Evolutionary conservation across 768 basidiomycete species (phyloP).

Genomic region (Pisolithus microcarpus): DNA sequence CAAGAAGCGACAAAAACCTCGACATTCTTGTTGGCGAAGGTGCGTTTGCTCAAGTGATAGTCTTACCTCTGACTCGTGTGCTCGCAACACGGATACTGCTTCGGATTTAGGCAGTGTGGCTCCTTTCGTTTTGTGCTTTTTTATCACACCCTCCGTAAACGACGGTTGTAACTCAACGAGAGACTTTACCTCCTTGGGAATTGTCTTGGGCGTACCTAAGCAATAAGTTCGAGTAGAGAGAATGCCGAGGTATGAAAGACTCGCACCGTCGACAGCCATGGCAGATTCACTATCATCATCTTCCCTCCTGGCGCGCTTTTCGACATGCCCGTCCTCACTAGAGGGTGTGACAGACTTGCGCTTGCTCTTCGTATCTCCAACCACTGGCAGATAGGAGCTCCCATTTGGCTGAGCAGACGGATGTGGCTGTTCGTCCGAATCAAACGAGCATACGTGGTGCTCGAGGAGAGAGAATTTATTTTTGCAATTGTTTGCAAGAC

Average conservation of each 20-base stretch:
- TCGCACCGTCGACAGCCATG: constrained; percentile 39
- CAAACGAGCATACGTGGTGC: constrained; percentile 60
- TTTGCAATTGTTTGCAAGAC: constrained; percentile 58
- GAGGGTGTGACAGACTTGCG: constrained; percentile 46
- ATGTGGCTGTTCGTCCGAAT: constrained; percentile 25
- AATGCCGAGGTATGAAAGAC: constrained; percentile 24
- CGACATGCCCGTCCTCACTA: constrained; percentile 42
- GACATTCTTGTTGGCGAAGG: constrained; percentile 2
- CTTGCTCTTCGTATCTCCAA: constrained; percentile 30
- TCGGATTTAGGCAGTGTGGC: constrained; percentile 31
- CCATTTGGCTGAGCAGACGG: constrained; percentile 13
- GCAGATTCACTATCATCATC: constrained; percentile 29
- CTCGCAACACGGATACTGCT: constrained; percentile 38
- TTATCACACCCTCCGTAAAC: constrained; percentile 12
- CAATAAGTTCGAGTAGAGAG: constrained; percentile 1
- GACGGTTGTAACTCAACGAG: constrained; percentile 15
- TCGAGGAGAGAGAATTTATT: constrained; percentile 69
- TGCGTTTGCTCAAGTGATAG: constrained; percentile 11
- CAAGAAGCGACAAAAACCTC: constrained; percentile 80
- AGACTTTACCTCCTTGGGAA: constrained; percentile 16
- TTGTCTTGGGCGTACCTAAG: constrained; percentile 10
- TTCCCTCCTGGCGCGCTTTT: constrained; percentile 57
- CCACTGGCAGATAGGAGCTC: constrained; percentile 4
- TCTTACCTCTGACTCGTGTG: constrained; percentile 57
- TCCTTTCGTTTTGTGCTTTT: constrained; percentile 33